Percentiles rank a stretch among this genome's conserved stretches.
Conservation (phyloP, 495 filamentous ascomycete species). For the Xylaria telfairii region DNA sequence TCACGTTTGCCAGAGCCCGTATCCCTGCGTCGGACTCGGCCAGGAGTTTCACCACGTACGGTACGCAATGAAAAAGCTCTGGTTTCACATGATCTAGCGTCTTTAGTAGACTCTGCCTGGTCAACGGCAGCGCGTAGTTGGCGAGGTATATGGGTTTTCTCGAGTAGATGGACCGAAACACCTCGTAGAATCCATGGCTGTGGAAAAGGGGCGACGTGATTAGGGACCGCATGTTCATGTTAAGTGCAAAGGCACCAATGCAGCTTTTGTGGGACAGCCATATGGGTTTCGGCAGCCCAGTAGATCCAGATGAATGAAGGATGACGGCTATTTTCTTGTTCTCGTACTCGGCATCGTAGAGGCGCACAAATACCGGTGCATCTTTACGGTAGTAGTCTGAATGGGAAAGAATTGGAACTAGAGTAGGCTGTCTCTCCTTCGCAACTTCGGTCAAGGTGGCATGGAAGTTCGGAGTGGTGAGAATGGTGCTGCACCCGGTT, state of each 20-base stretch:
- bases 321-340: constrained; percentile 40
- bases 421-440: constrained; percentile 24
- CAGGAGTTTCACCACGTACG: constrained; percentile 57
- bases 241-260: constrained; percentile 38
- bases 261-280: constrained; percentile 35
- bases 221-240: constrained; percentile 34
- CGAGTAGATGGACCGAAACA: constrained; percentile 43
- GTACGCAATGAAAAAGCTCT: constrained; percentile 53
- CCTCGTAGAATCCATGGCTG: constrained; percentile 54
- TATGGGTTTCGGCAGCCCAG: constrained; percentile 62
- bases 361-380: constrained; percentile 24
- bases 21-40: constrained; percentile 52
- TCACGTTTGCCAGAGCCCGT: constrained; percentile 41
- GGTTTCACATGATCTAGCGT: constrained; percentile 47
- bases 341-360: constrained; percentile 32
- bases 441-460: constrained; percentile 36
- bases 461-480: constrained; percentile 37
- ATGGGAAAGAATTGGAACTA: constrained; percentile 28
- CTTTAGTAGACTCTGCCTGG: constrained; percentile 44
- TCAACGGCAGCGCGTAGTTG: constrained; percentile 45
- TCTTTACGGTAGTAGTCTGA: constrained; percentile 26
- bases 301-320: constrained; percentile 59
- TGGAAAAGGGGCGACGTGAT: constrained; percentile 41
- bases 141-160: constrained; percentile 12
- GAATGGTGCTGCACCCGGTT: constrained; percentile 44